These are phyloP conservation scores for Lathyrus oleraceus DNA, from an alignment of 306 rosid species.

Conservation along the genomic window DNA sequence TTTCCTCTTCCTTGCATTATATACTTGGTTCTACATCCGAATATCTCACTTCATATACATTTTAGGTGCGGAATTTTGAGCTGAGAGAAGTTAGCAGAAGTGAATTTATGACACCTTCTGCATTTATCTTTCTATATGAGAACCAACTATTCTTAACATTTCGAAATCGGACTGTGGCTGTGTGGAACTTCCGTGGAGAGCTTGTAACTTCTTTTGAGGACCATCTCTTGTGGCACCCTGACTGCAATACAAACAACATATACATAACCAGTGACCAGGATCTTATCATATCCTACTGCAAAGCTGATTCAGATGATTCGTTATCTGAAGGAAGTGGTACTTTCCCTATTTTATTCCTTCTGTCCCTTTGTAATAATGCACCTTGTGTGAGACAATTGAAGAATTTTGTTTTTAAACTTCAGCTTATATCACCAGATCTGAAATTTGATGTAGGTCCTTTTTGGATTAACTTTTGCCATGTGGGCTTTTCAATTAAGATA, in stretches of 20 bases:
- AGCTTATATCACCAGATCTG: slow-evolving; percentile 9
- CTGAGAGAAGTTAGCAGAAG: slow-evolving; percentile 85
- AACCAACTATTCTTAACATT: slow-evolving; percentile 92
- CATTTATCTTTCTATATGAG: slow-evolving; percentile 94
- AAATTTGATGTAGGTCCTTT: neutral
- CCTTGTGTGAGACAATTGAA: slow-evolving; percentile 14
- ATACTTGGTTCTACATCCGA: slow-evolving; percentile 17
- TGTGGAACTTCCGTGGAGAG: slow-evolving; percentile 99
- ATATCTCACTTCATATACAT: slow-evolving; percentile 38
- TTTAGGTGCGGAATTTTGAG: slow-evolving; percentile 91
- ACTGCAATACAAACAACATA: slow-evolving; percentile 96
- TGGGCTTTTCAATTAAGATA: neutral
- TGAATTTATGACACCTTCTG: slow-evolving; percentile 98
- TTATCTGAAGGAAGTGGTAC: slow-evolving; percentile 92
- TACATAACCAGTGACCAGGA: slow-evolving; percentile 99
- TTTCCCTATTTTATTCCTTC: neutral
- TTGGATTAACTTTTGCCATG: neutral
- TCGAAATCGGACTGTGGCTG: slow-evolving; percentile 95
- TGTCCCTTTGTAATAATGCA: neutral
- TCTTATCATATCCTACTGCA: slow-evolving; percentile 98
- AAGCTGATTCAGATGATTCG: slow-evolving; percentile 97
- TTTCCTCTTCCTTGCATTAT: slow-evolving; percentile 11
- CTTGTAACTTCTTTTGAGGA: slow-evolving; percentile 99
- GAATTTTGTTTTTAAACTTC: neutral
- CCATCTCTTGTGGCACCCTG: slow-evolving; percentile 99